Conservation (phyloP, 2,329 filamentous ascomycete genomes). For the Arthrobotrys pseudoclavata region DNA sequence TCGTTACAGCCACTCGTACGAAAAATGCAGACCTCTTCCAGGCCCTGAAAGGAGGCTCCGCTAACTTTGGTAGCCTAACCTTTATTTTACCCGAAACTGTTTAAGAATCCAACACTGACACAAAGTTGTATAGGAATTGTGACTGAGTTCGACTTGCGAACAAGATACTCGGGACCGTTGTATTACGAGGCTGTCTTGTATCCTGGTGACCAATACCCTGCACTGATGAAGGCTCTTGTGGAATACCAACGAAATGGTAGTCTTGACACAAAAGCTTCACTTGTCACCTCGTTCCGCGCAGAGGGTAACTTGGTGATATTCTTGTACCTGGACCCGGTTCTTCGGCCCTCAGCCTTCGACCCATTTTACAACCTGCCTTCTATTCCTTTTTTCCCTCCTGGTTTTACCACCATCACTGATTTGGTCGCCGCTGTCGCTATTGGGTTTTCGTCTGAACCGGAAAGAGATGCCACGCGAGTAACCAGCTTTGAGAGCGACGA, state of each 20-base stretch:
- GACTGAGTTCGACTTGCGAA: constrained; percentile 37
- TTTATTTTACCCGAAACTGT: constrained; percentile 50
- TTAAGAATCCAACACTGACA: not conserved
- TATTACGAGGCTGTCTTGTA: constrained; percentile 35
- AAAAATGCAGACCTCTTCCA: constrained; percentile 70
- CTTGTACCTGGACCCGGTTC: constrained; percentile 29
- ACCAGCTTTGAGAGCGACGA: constrained; percentile 27
- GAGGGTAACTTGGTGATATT: constrained; percentile 35
- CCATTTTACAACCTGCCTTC: constrained; percentile 19
- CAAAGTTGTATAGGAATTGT: constrained; percentile 22
- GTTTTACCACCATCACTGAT: constrained; percentile 24
- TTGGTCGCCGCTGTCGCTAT: constrained; percentile 24
- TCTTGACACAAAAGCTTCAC: constrained; percentile 21
- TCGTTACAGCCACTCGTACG: constrained; percentile 68
- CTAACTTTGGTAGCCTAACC: constrained; percentile 70
- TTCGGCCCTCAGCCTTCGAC: constrained; percentile 23
- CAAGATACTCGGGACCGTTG: constrained; percentile 20
- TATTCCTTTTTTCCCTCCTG: constrained; percentile 28
- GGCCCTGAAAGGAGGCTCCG: constrained; percentile 72
- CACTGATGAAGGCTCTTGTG: constrained; percentile 30
- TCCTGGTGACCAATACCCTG: constrained; percentile 17
- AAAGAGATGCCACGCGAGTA: constrained; percentile 32
- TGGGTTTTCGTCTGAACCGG: constrained; percentile 27
- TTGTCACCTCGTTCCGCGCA: constrained; percentile 29
- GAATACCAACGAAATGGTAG: constrained; percentile 25